Base-by-base conservation (phyloP, 2,329 filamentous ascomycete species). In the Aspergillus versicolor region DNA sequence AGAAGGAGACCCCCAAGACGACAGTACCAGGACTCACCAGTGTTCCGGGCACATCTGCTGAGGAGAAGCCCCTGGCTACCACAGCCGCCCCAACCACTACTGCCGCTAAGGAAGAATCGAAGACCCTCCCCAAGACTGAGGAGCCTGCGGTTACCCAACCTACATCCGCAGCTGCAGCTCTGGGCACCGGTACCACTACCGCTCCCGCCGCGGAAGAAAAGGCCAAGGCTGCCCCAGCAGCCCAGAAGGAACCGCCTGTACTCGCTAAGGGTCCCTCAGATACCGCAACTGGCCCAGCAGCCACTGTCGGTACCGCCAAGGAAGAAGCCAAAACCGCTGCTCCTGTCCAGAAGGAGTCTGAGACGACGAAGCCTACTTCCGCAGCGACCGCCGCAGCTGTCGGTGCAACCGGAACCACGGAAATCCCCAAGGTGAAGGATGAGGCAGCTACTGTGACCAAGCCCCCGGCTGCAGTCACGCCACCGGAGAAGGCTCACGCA, bases 41-140 rank as follows among this genome's bases (percentile, higher is more conserved):
- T n/a, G 30, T 46, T 42, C 58, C 63, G 54, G 9, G 59, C 12
- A 40, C 56, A 12, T n/a, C 57, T 15, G 17, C 51, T 21, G 54
- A 42, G 44, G 60, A 24, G 46, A 65, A 62, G 55, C 52, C 55
- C 8, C n/a, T 51, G 37, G 19, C 58, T 21, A 46, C 53, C 32
- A 56, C 59, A 13, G 47, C 45, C 17, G 61, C 61, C 5, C 57
- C 64, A 34, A 64, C 63, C n/a, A 65, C 61, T 8, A 66, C 60
- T 4, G 52, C 57, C 32, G 61, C 61, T 56, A 65, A 63, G 59
- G 46, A 58, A 22, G 61, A 68, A 45, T 64, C 64, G 47, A 52
- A 55, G 13, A 55, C 60, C 5, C 38, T 60, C 12, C 47, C 38
- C 22, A 24, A 38, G 12, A 44, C 44, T 19, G 54, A 58, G 34